Evolutionary conservation across 345 rosid genomes (phyloP).

Genomic region (Citrus sinensis): DNA sequence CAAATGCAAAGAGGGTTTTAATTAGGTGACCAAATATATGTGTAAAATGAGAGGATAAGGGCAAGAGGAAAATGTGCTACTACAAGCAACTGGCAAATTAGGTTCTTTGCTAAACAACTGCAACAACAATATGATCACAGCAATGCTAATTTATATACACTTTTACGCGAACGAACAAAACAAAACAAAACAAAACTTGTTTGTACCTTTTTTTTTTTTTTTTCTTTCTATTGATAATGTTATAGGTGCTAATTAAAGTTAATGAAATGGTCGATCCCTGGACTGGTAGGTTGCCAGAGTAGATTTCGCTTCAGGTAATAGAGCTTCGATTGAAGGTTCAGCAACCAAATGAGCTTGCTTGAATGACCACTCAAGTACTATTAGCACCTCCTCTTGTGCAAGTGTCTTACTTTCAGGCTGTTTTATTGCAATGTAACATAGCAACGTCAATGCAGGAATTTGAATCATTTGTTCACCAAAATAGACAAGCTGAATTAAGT

Average conservation of each 20-base stretch:
- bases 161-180: background rate
- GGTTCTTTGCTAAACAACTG: background rate
- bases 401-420: constrained; percentile 62
- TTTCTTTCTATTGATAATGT: background rate
- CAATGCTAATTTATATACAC: constrained; percentile 21
- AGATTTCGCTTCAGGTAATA: constrained; percentile 66
- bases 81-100: background rate
- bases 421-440: constrained; percentile 43
- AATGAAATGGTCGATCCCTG: constrained; percentile 62
- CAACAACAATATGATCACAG: constrained; percentile 1
- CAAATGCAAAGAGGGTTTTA: background rate
- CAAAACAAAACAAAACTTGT: constrained; percentile 2
- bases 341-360: constrained; percentile 61
- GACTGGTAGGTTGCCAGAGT: constrained; percentile 73
- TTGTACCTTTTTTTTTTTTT: background rate
- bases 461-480: constrained; percentile 67
- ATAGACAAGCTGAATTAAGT: constrained; percentile 58
- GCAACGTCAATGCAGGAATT: constrained; percentile 48
- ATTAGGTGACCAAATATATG: background rate
- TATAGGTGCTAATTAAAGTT: background rate
- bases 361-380: constrained; percentile 68
- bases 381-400: constrained; percentile 68
- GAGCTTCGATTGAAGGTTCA: constrained; percentile 34
- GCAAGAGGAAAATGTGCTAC: background rate
- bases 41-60: background rate